Evolutionary conservation across 768 basidiomycete species (phyloP).

Genomic region (Peribolospora kevripleyi): DNA sequence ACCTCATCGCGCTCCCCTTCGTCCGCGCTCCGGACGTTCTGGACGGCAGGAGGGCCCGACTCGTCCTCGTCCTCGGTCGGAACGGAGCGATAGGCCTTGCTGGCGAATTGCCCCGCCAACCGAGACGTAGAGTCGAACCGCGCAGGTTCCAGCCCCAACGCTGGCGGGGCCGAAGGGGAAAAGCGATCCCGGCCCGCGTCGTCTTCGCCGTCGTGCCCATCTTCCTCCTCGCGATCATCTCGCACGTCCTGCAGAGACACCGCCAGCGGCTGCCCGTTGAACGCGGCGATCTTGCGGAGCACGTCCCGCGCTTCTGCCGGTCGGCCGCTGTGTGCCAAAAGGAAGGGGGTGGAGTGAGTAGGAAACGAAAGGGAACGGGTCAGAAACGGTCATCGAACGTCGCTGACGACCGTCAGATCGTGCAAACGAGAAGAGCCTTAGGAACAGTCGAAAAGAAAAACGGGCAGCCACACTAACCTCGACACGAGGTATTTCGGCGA

Average conservation of each 20-base stretch:
- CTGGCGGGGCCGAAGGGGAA: background rate
- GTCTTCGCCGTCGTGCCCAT: conserved; percentile 3
- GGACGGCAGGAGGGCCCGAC: background rate
- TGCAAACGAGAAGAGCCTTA: too few relatives aligned
- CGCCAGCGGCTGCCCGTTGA: too few relatives aligned
- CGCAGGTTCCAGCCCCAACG: background rate
- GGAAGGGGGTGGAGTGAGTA: too few relatives aligned
- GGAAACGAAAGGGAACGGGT: too few relatives aligned
- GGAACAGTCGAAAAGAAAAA: too few relatives aligned
- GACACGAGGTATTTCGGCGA: conserved; percentile 31
- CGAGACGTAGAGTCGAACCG: conserved; percentile 1
- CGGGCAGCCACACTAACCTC: too few relatives aligned
- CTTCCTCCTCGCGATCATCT: background rate
- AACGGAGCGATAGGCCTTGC: background rate
- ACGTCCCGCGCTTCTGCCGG: too few relatives aligned
- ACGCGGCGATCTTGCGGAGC: too few relatives aligned
- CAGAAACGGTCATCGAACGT: too few relatives aligned
- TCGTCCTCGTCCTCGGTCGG: background rate
- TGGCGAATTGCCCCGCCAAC: background rate
- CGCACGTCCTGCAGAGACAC: background rate
- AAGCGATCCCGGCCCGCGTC: background rate
- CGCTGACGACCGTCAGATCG: too few relatives aligned
- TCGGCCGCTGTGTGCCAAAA: too few relatives aligned
- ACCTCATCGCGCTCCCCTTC: conserved; percentile 35
- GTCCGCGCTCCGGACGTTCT: background rate